Conservation (phyloP, 2,329 filamentous ascomycete genomes). For the Calonectria leucothoes region DNA sequence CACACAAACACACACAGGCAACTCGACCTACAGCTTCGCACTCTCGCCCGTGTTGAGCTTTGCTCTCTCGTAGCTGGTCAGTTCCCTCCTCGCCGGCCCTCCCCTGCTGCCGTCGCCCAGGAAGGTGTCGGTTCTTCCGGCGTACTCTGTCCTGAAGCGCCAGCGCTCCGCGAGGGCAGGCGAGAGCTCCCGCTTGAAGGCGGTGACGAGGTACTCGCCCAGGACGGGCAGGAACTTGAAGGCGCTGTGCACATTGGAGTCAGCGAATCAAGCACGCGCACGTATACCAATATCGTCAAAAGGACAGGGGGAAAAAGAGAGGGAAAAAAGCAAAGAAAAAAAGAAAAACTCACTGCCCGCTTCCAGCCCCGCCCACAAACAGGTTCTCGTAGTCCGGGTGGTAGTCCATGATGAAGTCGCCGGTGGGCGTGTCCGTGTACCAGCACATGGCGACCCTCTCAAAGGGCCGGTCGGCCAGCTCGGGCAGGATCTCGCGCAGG, state of each 20-base stretch:
- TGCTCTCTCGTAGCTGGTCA: not conserved
- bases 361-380: constrained; percentile 30
- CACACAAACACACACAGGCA: too few relatives aligned
- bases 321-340: not conserved
- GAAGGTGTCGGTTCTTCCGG: not conserved
- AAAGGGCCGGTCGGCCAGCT: constrained; percentile 28
- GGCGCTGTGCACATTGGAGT: too few relatives aligned
- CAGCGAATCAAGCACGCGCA: too few relatives aligned
- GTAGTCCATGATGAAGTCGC: constrained; percentile 38
- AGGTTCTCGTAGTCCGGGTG: constrained; percentile 35
- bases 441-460: constrained; percentile 27
- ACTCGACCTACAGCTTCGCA: not conserved
- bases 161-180: not conserved
- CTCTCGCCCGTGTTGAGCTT: not conserved
- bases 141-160: not conserved
- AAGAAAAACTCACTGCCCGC: constrained; percentile 33
- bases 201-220: not conserved
- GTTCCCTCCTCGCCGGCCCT: not conserved
- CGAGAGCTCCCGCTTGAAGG: not conserved
- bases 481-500: constrained; percentile 13
- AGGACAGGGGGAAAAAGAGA: too few relatives aligned
- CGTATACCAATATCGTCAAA: too few relatives aligned
- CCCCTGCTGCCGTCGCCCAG: not conserved
- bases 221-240: not conserved
- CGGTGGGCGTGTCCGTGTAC: constrained; percentile 35